Percentiles rank a stretch among this genome's conserved stretches.
phyloP scores from a whole-genome alignment of 1,139 yeast species.

The Kurtzmaniella quercitrusa region DNA sequence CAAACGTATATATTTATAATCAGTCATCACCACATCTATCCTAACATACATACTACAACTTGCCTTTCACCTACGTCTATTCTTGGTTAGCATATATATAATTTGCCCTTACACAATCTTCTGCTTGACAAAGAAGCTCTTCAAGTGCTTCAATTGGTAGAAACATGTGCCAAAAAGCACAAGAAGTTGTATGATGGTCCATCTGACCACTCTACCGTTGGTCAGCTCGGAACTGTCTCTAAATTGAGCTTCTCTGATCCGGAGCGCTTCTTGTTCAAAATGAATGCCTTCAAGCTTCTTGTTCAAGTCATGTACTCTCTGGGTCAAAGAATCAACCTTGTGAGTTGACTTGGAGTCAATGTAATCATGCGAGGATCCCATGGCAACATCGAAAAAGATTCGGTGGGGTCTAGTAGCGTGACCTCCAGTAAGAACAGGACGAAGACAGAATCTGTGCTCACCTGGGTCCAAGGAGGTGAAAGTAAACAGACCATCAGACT shows the following conservation, averaged over 20 bases:
- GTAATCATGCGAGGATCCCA: slow-evolving; percentile 46
- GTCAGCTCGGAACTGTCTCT: slow-evolving; percentile 47
- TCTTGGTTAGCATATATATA: background rate
- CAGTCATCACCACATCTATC: too few relatives aligned
- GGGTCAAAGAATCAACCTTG: slow-evolving; percentile 41
- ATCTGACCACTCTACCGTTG: slow-evolving; percentile 42
- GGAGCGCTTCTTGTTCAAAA: slow-evolving; percentile 43
- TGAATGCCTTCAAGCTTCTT: slow-evolving; percentile 41
- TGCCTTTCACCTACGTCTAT: too few relatives aligned
- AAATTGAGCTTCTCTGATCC: slow-evolving; percentile 45
- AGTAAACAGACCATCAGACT: slow-evolving; percentile 39
- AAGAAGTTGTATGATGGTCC: slow-evolving; percentile 43
- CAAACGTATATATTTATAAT: too few relatives aligned
- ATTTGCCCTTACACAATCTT: slow-evolving; percentile 35
- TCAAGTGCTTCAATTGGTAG: slow-evolving; percentile 48
- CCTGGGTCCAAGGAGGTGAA: slow-evolving; percentile 42
- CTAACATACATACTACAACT: too few relatives aligned
- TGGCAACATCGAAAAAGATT: slow-evolving; percentile 43
- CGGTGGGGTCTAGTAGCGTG: slow-evolving; percentile 33
- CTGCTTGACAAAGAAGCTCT: slow-evolving; percentile 49
- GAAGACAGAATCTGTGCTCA: slow-evolving; percentile 47
- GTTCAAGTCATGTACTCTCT: slow-evolving; percentile 35
- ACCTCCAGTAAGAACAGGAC: slow-evolving; percentile 37
- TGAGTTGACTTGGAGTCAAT: slow-evolving; percentile 44
- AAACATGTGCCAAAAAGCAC: slow-evolving; percentile 47